phyloP scores from a whole-genome alignment of 768 basidiomycete genomes.

The Hygrophorus pudorinus region DNA sequence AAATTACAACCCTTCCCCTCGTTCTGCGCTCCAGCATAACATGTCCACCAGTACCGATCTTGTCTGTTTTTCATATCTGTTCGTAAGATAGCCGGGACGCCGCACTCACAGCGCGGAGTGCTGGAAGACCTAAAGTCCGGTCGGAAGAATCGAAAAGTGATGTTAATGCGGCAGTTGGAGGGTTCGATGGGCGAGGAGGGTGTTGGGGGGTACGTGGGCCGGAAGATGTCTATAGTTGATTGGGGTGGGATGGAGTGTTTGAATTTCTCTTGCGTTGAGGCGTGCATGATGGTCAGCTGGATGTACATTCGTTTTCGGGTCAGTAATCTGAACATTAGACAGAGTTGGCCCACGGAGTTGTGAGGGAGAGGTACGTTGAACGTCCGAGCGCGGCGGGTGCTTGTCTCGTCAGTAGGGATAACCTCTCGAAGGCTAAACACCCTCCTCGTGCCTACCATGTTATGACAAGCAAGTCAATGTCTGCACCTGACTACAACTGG shows the following conservation, averaged over 20 bases:
- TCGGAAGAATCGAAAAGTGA: conserved; percentile 80
- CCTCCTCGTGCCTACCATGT: conserved; percentile 47
- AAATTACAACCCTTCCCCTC: conserved; percentile 74
- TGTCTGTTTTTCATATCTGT: conserved; percentile 71
- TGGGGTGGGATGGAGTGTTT: conserved; percentile 77
- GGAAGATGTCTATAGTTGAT: conserved; percentile 57
- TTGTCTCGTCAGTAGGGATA: conserved; percentile 50
- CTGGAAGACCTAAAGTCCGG: conserved; percentile 64
- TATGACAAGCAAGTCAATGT: conserved; percentile 1
- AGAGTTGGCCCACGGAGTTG: conserved; percentile 51
- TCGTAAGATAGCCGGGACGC: conserved; percentile 56
- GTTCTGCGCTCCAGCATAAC: conserved; percentile 73
- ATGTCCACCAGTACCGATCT: conserved; percentile 67
- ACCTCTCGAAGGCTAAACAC: conserved; percentile 72
- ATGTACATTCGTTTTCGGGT: conserved; percentile 1
- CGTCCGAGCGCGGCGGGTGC: conserved; percentile 52
- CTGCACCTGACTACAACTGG: neutral
- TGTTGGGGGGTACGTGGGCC: conserved; percentile 38
- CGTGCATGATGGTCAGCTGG: conserved; percentile 82
- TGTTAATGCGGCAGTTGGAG: conserved; percentile 69
- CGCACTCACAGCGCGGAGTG: conserved; percentile 68
- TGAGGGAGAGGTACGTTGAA: conserved; percentile 70
- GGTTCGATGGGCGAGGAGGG: conserved; percentile 26
- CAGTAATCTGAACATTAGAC: conserved; percentile 1
- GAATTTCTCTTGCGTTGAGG: conserved; percentile 72